Conservation (phyloP, 2,329 filamentous ascomycete genomes). For the Xylaria sp. region DNA sequence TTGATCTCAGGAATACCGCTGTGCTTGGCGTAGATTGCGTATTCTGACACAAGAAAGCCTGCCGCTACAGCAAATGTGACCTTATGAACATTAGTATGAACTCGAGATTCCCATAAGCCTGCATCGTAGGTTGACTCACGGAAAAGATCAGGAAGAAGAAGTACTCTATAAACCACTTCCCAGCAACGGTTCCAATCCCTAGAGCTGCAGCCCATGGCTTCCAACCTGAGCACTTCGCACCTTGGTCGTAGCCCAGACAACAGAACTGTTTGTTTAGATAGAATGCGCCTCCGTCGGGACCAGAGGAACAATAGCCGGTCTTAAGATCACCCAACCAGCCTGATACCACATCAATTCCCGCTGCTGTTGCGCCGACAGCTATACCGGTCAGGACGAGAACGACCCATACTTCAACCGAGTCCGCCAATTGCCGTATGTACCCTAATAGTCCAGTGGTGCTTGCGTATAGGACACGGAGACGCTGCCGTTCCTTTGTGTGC, state of each 20-base stretch:
- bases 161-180: constrained; percentile 80
- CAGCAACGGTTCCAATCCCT: constrained; percentile 58
- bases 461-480: constrained; percentile 69
- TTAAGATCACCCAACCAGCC: constrained; percentile 95
- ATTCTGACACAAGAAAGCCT: constrained; percentile 73
- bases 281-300: constrained; percentile 72
- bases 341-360: constrained; percentile 81
- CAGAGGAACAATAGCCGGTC: constrained; percentile 76
- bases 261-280: constrained; percentile 91
- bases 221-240: constrained; percentile 81
- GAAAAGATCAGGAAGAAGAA: constrained; percentile 81
- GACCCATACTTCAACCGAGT: constrained; percentile 88
- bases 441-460: constrained; percentile 66
- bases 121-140: constrained; percentile 48
- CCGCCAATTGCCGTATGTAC: constrained; percentile 65
- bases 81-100: constrained; percentile 38
- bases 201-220: constrained; percentile 75
- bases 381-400: constrained; percentile 81
- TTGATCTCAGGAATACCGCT: constrained; percentile 98
- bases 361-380: constrained; percentile 77
- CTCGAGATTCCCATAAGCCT: neutral
- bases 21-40: constrained; percentile 83
- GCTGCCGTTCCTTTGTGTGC: constrained; percentile 90
- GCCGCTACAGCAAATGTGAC: constrained; percentile 72
- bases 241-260: constrained; percentile 84